Conservation (phyloP, 257 asterid species). For the Ehretia macrophylla region DNA sequence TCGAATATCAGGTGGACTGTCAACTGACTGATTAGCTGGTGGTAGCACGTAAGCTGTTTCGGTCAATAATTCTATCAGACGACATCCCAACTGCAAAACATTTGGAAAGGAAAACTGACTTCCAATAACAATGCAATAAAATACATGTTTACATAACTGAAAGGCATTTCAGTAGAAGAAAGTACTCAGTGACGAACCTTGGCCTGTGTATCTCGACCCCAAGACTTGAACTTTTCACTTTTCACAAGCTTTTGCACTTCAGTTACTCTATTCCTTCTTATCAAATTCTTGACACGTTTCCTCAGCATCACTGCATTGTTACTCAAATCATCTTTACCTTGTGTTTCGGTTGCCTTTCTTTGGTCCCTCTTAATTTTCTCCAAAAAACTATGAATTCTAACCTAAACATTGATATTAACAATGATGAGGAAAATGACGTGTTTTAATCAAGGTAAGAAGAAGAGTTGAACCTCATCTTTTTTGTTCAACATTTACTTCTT, state of each 20-base stretch:
- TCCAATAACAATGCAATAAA: slow-evolving; percentile 6
- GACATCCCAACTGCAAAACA: slow-evolving; percentile 87
- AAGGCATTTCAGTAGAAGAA: slow-evolving; percentile 1
- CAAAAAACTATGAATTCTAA: slow-evolving; percentile 76
- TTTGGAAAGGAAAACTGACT: slow-evolving; percentile 13
- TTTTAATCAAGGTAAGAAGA: not conserved
- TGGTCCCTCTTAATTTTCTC: slow-evolving; percentile 54
- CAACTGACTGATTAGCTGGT: slow-evolving; percentile 67
- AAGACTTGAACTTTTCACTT: slow-evolving; percentile 63
- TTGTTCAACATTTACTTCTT: too few species aligned
- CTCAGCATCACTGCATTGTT: slow-evolving; percentile 49
- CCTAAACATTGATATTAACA: slow-evolving; percentile 35
- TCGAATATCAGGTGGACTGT: slow-evolving; percentile 83
- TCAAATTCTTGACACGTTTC: slow-evolving; percentile 69
- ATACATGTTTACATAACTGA: not conserved
- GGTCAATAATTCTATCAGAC: slow-evolving; percentile 68
- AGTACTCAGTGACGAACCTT: slow-evolving; percentile 50
- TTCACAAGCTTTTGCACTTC: slow-evolving; percentile 79
- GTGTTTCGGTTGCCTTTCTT: slow-evolving; percentile 34
- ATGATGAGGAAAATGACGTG: not conserved
- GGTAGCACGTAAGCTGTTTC: slow-evolving; percentile 91
- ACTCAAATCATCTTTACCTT: slow-evolving; percentile 39
- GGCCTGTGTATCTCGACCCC: slow-evolving; percentile 83
- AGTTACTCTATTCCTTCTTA: slow-evolving; percentile 52
- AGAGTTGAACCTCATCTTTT: not conserved